Base-by-base conservation (phyloP, 169 alveolate species). In the Plasmodium sp. region DNA sequence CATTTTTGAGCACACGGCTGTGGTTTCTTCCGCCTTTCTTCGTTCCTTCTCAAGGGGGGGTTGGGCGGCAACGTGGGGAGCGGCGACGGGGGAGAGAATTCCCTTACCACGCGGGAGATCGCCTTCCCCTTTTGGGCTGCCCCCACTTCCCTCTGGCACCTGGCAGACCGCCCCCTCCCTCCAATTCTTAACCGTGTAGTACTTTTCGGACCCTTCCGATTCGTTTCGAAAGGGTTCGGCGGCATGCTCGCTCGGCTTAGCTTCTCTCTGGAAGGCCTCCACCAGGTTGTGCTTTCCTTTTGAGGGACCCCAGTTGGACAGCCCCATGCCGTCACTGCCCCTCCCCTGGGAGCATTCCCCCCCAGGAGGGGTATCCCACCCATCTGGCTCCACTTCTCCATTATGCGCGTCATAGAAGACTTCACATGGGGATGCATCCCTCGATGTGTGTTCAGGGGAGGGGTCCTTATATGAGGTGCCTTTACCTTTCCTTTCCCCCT, bases 1-100 rank as follows among this genome's bases (percentile, higher is more conserved):
- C 43, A 81, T 34, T 92, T 92, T 81, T 83, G 48, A 54, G 33
- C 91, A 74, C 74, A 92, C 73, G 5, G 33, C 34, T 34, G 31
- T 22, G 48, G 74, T 58, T 14, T 92, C 39, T 18, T 81, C 27
- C 16, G 18, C 33, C 77, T 45, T 83, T 51, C 72, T 62, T 72
- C 34, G 82, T 45, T 81, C 91, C 58, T 33, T 81, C 75, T 91
- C 84, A 81, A 34, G 5, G 12, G 7, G 58, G 18, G 5, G 2
- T 5, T 27, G 16, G 39, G 39, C 6, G n/a, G 41, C 6, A 51
- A 0, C 12, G 62, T 18, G 22, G 62, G 62, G 3, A 5, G 7
- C 14, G n/a, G 58, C 6, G 1, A 18, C 0, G 12, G 62, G 16
- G 62, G 62, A 51, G 62, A 16, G 45, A 5, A 5, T 7, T 51